A percentile compares a stretch with the other conserved stretches of the same genome.
Evolutionary conservation across 768 basidiomycete species (phyloP).

Genomic region (Collybia sordida): DNA sequence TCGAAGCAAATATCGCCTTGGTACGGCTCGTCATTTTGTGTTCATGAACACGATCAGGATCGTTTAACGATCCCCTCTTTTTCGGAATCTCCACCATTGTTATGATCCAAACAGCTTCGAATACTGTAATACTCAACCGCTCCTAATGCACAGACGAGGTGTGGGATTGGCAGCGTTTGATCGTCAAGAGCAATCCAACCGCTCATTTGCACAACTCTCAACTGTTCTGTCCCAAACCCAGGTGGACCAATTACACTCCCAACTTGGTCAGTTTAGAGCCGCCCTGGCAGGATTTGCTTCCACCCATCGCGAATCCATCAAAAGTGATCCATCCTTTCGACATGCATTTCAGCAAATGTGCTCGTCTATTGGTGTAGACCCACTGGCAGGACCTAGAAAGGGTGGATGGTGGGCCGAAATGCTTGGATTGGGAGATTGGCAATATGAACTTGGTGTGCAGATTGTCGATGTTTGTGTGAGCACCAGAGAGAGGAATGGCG

Average conservation of each 20-base stretch:
- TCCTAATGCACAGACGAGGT: conserved; percentile 67
- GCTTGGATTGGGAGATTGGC: conserved; percentile 90
- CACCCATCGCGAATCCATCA: conserved; percentile 83
- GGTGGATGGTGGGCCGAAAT: conserved; percentile 94
- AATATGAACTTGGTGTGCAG: conserved; percentile 93
- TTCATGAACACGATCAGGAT: too few species aligned
- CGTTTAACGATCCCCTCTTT: too few species aligned
- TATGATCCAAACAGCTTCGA: too few species aligned
- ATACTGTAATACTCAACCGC: too few species aligned
- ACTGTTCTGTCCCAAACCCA: conserved; percentile 74
- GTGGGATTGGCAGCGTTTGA: conserved; percentile 90
- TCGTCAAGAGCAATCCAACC: conserved; percentile 77
- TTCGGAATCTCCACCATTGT: too few species aligned
- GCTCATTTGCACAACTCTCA: conserved; percentile 82
- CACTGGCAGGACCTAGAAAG: conserved; percentile 80
- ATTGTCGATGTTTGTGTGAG: conserved; percentile 90
- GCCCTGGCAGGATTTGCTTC: conserved; percentile 79
- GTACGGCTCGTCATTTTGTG: too few species aligned
- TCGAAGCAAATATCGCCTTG: too few species aligned
- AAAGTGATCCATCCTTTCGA: conserved; percentile 80
- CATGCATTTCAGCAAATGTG: conserved; percentile 97
- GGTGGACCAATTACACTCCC: conserved; percentile 73
- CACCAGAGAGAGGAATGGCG: conserved; percentile 88
- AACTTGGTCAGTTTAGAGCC: conserved; percentile 82
- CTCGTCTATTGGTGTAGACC: conserved; percentile 91